Percentiles rank a stretch among this genome's conserved stretches.
Evolutionary conservation across 441 rosid species (phyloP).

Genomic region (Macaranga tanarius): DNA sequence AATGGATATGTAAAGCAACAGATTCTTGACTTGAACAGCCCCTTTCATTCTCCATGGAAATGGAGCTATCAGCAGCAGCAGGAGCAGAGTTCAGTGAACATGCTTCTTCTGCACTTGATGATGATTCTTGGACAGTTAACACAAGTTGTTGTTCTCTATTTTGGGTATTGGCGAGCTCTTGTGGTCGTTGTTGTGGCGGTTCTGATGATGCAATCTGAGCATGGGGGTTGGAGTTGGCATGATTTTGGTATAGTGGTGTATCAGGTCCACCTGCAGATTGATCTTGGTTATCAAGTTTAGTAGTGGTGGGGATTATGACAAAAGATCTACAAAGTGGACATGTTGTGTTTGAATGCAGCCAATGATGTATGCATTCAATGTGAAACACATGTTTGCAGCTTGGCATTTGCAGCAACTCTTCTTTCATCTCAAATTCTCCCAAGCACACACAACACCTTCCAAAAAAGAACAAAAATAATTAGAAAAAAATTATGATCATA

Average conservation of each 20-base stretch:
- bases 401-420: slow-evolving; percentile 80
- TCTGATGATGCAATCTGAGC: slow-evolving; percentile 20
- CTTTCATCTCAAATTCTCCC: slow-evolving; percentile 82
- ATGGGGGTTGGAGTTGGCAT: slow-evolving; percentile 9
- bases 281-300: slow-evolving; percentile 25
- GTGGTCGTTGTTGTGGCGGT: slow-evolving; percentile 12
- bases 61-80: not conserved
- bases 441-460: slow-evolving; percentile 90
- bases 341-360: slow-evolving; percentile 84
- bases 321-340: slow-evolving; percentile 92
- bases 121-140: slow-evolving; percentile 25
- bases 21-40: slow-evolving; percentile 11
- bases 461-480: not conserved
- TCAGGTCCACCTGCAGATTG: slow-evolving; percentile 12
- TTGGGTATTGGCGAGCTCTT: slow-evolving; percentile 8
- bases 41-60: slow-evolving; percentile 3
- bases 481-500: too few relatives aligned
- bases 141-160: not conserved
- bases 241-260: not conserved
- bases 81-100: slow-evolving; percentile 3
- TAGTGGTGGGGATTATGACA: slow-evolving; percentile 38
- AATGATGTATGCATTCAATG: slow-evolving; percentile 69
- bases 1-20: slow-evolving; percentile 5
- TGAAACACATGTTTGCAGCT: slow-evolving; percentile 88
- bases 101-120: not conserved